These are phyloP conservation scores for Magnusiomyces fungicola DNA, from an alignment of 1,139 yeast species.

Conservation along the genomic window DNA sequence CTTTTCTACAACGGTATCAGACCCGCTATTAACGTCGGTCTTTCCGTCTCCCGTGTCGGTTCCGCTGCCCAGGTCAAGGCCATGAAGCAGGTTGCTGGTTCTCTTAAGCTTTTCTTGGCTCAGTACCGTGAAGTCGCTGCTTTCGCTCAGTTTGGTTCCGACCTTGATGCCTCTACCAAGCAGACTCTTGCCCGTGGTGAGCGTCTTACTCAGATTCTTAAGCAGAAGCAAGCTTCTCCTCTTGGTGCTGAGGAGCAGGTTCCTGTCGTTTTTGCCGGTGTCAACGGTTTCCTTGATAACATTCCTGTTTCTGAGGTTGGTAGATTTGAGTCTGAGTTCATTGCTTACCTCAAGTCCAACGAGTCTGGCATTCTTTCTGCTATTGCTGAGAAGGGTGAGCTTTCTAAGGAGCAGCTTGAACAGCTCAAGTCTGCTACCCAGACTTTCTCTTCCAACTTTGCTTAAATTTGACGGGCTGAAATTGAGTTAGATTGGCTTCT, in stretches of 20 bases:
- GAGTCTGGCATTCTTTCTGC: constrained; percentile 77
- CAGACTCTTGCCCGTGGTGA: constrained; percentile 99
- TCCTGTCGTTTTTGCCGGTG: constrained; percentile 90
- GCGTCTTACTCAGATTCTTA: constrained; percentile 97
- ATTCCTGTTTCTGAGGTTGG: constrained; percentile 80
- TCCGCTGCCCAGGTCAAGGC: constrained; percentile 99
- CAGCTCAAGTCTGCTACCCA: constrained; percentile 87
- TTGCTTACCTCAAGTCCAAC: constrained; percentile 78
- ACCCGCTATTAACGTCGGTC: constrained; percentile 99
- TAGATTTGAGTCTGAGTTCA: constrained; percentile 90
- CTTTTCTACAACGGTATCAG: constrained; percentile 99
- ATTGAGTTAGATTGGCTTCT: not conserved
- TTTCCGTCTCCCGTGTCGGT: constrained; percentile 99
- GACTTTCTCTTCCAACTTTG: constrained; percentile 89
- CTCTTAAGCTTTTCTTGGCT: constrained; percentile 99
- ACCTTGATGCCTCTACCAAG: constrained; percentile 99
- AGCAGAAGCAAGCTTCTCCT: constrained; percentile 97
- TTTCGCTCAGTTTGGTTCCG: constrained; percentile 99
- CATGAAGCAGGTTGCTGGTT: constrained; percentile 99
- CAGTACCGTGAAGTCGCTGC: constrained; percentile 99
- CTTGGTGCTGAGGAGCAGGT: constrained; percentile 98
- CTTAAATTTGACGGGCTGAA: not conserved
- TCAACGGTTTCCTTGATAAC: constrained; percentile 95
- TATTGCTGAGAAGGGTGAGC: constrained; percentile 84
- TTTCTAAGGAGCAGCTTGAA: constrained; percentile 79